These are phyloP conservation scores for Backusella psychrophila DNA, from an alignment of 192 early-diverging fungal genomes.

Conservation along the genomic window DNA sequence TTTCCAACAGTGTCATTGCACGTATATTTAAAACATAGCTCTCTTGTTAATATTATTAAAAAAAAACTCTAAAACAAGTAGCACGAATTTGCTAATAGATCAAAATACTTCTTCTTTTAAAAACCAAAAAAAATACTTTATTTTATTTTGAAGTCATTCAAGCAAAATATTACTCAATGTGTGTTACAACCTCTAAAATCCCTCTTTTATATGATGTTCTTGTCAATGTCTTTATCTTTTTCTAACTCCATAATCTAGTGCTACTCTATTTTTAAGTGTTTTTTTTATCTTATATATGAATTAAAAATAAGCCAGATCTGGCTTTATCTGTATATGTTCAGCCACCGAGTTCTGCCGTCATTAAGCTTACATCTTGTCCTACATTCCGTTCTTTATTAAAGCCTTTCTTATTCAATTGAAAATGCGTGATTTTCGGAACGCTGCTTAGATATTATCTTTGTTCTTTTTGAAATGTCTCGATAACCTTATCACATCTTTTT, in stretches of 20 bases:
- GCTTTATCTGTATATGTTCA: not conserved
- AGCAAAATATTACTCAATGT: not conserved
- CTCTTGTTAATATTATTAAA: not conserved
- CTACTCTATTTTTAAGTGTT: not conserved
- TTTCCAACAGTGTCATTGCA: not conserved
- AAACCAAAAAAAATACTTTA: not conserved
- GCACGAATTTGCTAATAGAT: not conserved
- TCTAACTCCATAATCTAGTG: conserved; percentile 1
- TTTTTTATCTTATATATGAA: not conserved
- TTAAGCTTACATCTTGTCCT: not conserved
- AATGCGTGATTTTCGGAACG: not conserved
- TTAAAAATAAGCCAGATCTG: conserved; percentile 1
- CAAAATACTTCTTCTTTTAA: not conserved
- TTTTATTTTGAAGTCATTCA: not conserved
- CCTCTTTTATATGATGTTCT: not conserved
- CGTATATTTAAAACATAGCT: not conserved
- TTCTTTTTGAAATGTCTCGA: not conserved
- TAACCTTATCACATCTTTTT: not conserved
- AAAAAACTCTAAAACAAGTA: not conserved
- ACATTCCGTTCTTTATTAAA: not conserved
- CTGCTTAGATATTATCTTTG: not conserved
- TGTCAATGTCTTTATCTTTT: not conserved
- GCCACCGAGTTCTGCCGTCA: not conserved
- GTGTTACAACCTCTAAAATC: not conserved
- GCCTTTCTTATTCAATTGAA: not conserved